Evolutionary conservation across 768 basidiomycete species (phyloP), one percentile per base, ranked within the genome.

Genomic region (Agaricus subrufescens): DNA sequence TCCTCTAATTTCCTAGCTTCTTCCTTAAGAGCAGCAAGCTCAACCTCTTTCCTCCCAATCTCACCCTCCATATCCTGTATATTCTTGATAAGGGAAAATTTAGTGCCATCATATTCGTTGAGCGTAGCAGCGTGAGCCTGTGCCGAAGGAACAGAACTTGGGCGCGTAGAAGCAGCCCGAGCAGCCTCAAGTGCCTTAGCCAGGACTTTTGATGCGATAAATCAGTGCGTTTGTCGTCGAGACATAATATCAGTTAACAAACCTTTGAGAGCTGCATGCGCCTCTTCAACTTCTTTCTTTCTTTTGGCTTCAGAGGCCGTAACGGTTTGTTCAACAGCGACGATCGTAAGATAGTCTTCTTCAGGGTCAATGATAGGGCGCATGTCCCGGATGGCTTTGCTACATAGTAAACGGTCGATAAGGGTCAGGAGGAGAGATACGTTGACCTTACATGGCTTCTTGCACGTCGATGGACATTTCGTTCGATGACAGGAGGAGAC

Each of bases 291-390:
- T 45, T 87, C 87, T 62, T 83, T 85, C 69, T 81, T 86, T 49
- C 83, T 73, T 52, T 70, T 75, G 6, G 77, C 72, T 57, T 86
- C 81, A 9, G 81, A 81, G 6, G 75, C 62, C 12, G 78, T 78
- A 65, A 89, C 84, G 60, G 79, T 83, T 57, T 90, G 84, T 61
- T 91, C 87, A 7, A 88, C 84, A 6, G 79, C 82, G 14, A 84
- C 82, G 48, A 92, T 88, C 11, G 86, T 85, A 56, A 86, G 71
- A 65, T 84, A 90, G 67, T 92, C 90, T 52, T 90, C 87, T 43
- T 87, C 85, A 10, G 88, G 87, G 63, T 89, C 84, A 53, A 92
- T 87, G 56, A 90, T 84, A 3, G 80, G 77, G 31, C 80, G 72
- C 80, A 91, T 87, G 58, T 84, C 84, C 60, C 76, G 78, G 46